Percentiles rank a stretch among this genome's conserved stretches.
phyloP scores from a whole-genome alignment of 495 filamentous ascomycete genomes.

The Cercophora samala region DNA sequence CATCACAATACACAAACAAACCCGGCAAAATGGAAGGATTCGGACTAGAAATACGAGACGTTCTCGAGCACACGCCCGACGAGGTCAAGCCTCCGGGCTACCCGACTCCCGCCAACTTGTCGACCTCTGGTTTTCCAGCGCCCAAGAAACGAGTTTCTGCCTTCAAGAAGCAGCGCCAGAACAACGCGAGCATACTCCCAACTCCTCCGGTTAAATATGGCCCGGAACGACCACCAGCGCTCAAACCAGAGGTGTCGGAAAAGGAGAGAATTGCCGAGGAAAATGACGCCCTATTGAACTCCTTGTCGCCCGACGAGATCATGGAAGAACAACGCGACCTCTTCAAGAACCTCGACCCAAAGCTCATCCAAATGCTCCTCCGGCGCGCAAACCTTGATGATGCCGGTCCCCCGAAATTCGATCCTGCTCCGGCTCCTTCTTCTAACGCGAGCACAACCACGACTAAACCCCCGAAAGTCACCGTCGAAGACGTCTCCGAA shows the following conservation, averaged over 20 bases:
- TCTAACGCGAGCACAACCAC: slow-evolving; percentile 20
- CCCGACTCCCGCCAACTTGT: slow-evolving; percentile 53
- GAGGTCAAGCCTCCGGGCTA: slow-evolving; percentile 60
- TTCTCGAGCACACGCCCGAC: slow-evolving; percentile 65
- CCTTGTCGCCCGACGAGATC: slow-evolving; percentile 82
- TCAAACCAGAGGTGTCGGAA: slow-evolving; percentile 46
- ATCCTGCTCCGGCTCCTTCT: not conserved
- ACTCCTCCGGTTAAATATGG: not conserved
- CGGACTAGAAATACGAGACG: slow-evolving; percentile 62
- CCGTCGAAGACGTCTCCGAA: slow-evolving; percentile 22
- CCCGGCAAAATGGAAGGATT: slow-evolving; percentile 36
- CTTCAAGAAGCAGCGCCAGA: slow-evolving; percentile 68
- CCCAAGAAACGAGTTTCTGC: slow-evolving; percentile 77
- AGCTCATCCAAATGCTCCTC: slow-evolving; percentile 70
- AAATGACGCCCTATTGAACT: slow-evolving; percentile 67
- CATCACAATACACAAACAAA: not conserved
- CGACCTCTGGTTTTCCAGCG: slow-evolving; percentile 75
- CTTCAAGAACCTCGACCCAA: slow-evolving; percentile 62
- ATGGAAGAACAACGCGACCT: slow-evolving; percentile 72
- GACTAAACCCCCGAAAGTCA: slow-evolving; percentile 21
- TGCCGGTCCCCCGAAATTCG: slow-evolving; percentile 27
- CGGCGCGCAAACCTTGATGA: slow-evolving; percentile 77
- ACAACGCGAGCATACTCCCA: slow-evolving; percentile 4
- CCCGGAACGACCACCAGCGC: slow-evolving; percentile 14
- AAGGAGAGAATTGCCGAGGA: slow-evolving; percentile 72